These are phyloP conservation scores for Magnaporthales sp. DNA, from an alignment of 2,329 filamentous ascomycete species.

Conservation along the genomic window DNA sequence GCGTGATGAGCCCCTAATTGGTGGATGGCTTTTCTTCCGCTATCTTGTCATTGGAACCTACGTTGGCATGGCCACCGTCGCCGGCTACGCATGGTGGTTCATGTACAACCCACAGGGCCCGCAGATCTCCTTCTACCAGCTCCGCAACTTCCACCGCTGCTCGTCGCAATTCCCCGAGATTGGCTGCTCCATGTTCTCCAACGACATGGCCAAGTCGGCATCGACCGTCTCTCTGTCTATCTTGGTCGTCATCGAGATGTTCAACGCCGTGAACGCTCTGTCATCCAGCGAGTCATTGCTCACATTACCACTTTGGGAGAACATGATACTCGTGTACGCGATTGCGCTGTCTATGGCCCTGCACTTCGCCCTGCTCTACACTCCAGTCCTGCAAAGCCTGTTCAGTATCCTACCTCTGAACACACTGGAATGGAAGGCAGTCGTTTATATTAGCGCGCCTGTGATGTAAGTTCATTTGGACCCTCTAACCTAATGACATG, in stretches of 20 bases:
- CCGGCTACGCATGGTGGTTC: constrained; percentile 99
- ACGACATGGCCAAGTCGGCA: constrained; percentile 78
- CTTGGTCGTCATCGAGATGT: constrained; percentile 97
- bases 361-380: constrained; percentile 90
- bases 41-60: constrained; percentile 96
- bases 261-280: constrained; percentile 97
- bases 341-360: constrained; percentile 88
- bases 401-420: constrained; percentile 89
- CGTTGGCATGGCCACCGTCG: constrained; percentile 88
- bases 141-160: constrained; percentile 92
- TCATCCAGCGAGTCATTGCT: constrained; percentile 91
- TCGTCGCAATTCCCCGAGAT: constrained; percentile 77
- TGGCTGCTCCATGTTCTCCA: constrained; percentile 84
- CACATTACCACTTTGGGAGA: constrained; percentile 92
- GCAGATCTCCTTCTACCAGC: constrained; percentile 82
- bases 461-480: constrained; percentile 64
- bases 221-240: constrained; percentile 89
- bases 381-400: constrained; percentile 75
- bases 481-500: neutral
- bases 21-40: constrained; percentile 94
- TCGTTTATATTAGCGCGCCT: constrained; percentile 77
- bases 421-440: constrained; percentile 84
- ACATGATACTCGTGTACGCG: constrained; percentile 96
- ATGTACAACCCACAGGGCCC: constrained; percentile 89
- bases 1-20: constrained; percentile 85